Evolutionary conservation across 345 rosid genomes (phyloP), one percentile per base, ranked within the genome.

Genomic region (Citrus trifoliata): DNA sequence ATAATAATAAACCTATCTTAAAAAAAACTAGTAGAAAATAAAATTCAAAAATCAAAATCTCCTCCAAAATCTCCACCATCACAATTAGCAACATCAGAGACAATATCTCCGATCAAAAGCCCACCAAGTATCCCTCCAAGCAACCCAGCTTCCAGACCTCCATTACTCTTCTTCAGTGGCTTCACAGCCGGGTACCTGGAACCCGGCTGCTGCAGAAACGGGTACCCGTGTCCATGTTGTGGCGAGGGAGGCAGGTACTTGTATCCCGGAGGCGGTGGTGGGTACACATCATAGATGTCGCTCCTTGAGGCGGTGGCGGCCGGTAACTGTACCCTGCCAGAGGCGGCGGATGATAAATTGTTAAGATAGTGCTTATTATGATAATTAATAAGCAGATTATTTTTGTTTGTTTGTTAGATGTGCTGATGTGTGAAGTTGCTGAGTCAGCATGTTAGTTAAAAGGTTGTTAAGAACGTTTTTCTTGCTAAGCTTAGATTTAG

Each of bases 121-220:
- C 97, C 97, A 27, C 97, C 95, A 13, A 95, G 56, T 22, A 84
- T 83, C 69, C 97, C 98, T 63, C 98, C 95, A 0, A 90, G 28
- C 87, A 93, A 80, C 61, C 97, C 96, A 3, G 93, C 90, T 58
- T 93, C 93, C 87, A 88, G 7, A 30, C 90, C 90, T 3, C 88
- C 22, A 18, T 88, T 89, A 35, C 85, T 93, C 86, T 88, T 93
- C 84, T 83, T 87, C 4, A 70, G 81, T 14, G 85, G 89, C 74
- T 89, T 79, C 74, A 72, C 83, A 33, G 81, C 80, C 5, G 86
- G 88, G 75, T 76, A 70, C 65, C 83, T 83, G 71, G 84, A 78
- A n/a, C 82, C 83, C 0, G 28, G 61, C 37, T 67, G 78, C 7
- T 51, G 30, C 22, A 75, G 75, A 61, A 7, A 8, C 38, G 1